Evolutionary conservation across 805 yeast species (phyloP), one percentile per base, ranked within the genome.

Genomic region (Wickerhamiella spandovensis): DNA sequence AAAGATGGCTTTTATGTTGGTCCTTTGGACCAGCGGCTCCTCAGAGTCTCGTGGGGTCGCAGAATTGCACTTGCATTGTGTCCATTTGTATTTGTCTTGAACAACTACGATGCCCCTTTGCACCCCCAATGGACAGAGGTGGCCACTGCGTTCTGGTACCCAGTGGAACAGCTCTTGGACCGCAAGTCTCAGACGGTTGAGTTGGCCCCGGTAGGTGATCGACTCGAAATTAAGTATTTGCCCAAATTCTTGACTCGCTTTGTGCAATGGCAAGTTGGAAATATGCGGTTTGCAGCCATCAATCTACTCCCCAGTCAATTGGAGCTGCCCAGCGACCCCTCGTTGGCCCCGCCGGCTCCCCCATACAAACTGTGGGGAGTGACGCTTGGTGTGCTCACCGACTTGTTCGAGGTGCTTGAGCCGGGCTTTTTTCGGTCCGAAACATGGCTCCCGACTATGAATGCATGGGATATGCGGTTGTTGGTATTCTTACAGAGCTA

Each of bases 281-380:
- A 55, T 17, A 54, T 66, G 56, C 42, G 52, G 15, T 65, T 64
- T 50, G 54, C 53, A 2, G 67, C 67, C 3, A 52, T 63, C 17
- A 54, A 51, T 9, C 50, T 66, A 9, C 22, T 28, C 9, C 60
- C 62, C 1, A 18, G 32, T 18, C 42, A 48, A 18, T 44, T 51
- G 8, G 28, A 23, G 20, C 38, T 42, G 20, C 53, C 50, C 23
- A 41, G 25, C 17, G 35, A 20, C 41, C 47, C 56, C 3, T 37
- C 23, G 2, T 43, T 41, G 6, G 38, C 20, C n/a, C 39, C 48
- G 10, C 59, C 57, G 5, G 48, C 48, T 2, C 56, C 55, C 1
- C 65, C 66, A 0, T 62, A 59, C 55, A 58, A 56, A 47, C 57
- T 67, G 44, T 68, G 72, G 72, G 72, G 72, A 4, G 56, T 68